A percentile compares a stretch with the other conserved stretches of the same genome.
These are phyloP conservation scores for Fraxinus dipetala DNA, from an alignment of 305 asterid species.

Conservation along the genomic window DNA sequence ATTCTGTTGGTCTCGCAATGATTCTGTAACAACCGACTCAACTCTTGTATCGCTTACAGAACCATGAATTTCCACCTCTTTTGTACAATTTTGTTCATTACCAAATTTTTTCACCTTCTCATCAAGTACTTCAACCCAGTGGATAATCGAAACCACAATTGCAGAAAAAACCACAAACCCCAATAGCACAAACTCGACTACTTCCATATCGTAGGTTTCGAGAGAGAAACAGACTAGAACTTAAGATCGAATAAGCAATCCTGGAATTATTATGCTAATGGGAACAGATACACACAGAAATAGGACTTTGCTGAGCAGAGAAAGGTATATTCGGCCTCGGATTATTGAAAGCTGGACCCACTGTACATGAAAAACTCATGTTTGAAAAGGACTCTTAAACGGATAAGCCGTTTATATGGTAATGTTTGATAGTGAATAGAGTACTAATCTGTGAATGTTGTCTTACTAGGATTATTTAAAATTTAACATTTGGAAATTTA, in stretches of 20 bases:
- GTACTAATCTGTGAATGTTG: background rate
- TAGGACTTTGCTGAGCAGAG: slow-evolving; percentile 8
- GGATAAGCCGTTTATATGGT: background rate
- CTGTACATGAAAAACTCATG: background rate
- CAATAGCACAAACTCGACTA: slow-evolving; percentile 26
- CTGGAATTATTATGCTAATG: background rate
- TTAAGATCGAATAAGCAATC: background rate
- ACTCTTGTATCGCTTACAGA: background rate
- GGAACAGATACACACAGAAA: background rate
- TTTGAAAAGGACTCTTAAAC: slow-evolving; percentile 7
- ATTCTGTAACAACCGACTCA: background rate
- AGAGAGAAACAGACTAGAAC: background rate
- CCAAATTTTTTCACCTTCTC: background rate
- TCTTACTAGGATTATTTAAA: background rate
- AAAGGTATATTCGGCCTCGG: slow-evolving; percentile 8
- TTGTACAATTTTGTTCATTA: background rate
- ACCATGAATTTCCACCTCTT: background rate
- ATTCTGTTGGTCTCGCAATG: background rate
- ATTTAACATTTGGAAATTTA: background rate
- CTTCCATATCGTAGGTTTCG: slow-evolving; percentile 25
- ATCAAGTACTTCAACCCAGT: background rate
- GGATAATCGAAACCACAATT: slow-evolving; percentile 22
- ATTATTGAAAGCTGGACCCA: background rate
- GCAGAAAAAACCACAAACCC: slow-evolving; percentile 31
- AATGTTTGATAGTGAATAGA: background rate